Conservation (phyloP, 1,139 yeast species). For the Suhomyces bokatorum region DNA sequence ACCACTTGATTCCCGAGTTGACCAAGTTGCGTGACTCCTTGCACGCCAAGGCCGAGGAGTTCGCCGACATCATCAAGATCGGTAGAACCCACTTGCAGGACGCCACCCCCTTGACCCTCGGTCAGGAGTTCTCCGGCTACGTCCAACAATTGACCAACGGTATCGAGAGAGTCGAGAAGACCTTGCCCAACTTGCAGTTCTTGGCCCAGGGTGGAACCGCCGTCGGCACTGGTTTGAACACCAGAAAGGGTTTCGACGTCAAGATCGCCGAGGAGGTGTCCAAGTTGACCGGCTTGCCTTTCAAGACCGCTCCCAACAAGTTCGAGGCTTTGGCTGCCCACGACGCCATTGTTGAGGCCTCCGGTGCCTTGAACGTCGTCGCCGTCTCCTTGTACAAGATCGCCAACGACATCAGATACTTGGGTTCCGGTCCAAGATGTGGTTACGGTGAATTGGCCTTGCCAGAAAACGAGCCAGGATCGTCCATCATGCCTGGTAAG, state of each 20-base stretch:
- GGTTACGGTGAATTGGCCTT: constrained; percentile 25
- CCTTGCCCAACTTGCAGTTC: constrained; percentile 21
- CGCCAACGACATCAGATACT: constrained; percentile 24
- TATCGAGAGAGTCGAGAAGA: constrained; percentile 20
- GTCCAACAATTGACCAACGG: constrained; percentile 24
- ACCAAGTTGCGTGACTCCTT: constrained; percentile 20
- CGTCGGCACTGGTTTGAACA: constrained; percentile 25
- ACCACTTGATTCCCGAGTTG: constrained; percentile 21
- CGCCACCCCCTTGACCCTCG: constrained; percentile 24
- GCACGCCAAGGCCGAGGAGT: constrained; percentile 20
- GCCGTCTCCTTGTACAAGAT: constrained; percentile 24
- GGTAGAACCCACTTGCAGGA: constrained; percentile 26
- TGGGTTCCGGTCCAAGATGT: constrained; percentile 26
- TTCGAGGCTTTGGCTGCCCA: constrained; percentile 26
- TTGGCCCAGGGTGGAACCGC: constrained; percentile 27
- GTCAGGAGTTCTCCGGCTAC: constrained; percentile 25
- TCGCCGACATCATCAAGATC: constrained; percentile 22
- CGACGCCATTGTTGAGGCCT: constrained; percentile 24
- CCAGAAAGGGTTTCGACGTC: constrained; percentile 21
- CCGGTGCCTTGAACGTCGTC: constrained; percentile 24
- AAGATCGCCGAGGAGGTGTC: constrained; percentile 21
- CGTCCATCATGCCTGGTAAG: constrained; percentile 26
- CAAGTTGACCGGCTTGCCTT: constrained; percentile 19
- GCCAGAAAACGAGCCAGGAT: constrained; percentile 25
- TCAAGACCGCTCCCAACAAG: constrained; percentile 25